Percentiles rank a stretch among this genome's conserved stretches.
Conservation (phyloP, 441 rosid genomes). For the Corymbia calophylla region DNA sequence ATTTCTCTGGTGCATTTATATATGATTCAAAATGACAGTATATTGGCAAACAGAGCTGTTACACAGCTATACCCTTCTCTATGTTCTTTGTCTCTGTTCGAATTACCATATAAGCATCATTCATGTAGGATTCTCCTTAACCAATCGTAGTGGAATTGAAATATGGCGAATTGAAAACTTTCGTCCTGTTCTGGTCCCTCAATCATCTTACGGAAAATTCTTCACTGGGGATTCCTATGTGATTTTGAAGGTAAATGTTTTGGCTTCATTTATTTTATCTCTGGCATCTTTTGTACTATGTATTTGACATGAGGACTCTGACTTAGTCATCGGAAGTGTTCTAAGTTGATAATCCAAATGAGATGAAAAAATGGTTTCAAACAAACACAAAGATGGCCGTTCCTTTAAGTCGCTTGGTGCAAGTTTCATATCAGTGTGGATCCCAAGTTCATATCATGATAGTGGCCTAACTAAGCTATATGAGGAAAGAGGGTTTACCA, state of each 20-base stretch:
- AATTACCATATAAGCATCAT: background rate
- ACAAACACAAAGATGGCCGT: background rate
- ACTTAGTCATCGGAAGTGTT: background rate
- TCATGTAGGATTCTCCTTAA: conserved; percentile 35
- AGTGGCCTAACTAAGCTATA: background rate
- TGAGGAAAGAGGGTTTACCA: background rate
- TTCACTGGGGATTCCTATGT: conserved; percentile 90
- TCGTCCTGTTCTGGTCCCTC: conserved; percentile 52
- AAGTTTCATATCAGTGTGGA: background rate
- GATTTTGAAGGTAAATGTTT: conserved; percentile 59
- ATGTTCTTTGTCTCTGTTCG: background rate
- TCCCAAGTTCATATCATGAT: background rate
- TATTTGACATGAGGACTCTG: background rate
- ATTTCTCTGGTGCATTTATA: background rate
- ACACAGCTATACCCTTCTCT: background rate
- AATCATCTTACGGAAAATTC: conserved; percentile 72
- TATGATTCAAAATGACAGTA: background rate
- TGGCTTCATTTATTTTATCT: background rate
- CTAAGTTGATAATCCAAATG: background rate
- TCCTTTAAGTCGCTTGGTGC: background rate
- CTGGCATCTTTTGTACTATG: background rate
- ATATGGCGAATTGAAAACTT: conserved; percentile 94
- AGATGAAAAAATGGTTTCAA: background rate
- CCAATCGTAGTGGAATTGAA: conserved; percentile 63
- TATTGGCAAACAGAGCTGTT: background rate